phyloP scores from a whole-genome alignment of 495 filamentous ascomycete genomes.

The Physcia stellaris region DNA sequence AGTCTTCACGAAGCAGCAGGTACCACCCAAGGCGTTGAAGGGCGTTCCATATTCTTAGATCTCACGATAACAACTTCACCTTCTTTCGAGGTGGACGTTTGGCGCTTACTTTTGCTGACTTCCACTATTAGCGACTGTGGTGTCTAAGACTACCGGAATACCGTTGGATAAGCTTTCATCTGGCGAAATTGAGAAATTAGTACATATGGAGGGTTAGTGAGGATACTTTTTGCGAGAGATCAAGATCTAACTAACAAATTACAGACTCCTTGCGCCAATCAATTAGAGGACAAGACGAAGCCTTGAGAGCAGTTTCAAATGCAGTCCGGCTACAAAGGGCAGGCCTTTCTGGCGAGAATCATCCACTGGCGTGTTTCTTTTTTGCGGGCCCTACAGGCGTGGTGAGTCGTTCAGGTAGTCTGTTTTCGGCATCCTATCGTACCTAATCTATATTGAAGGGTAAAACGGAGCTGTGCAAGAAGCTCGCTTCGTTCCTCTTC shows the following conservation, averaged over 20 bases:
- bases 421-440: no score
- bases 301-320: constrained; percentile 77
- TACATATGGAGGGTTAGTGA: constrained; percentile 98
- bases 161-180: constrained; percentile 82
- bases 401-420: not conserved
- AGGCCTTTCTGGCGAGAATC: constrained; percentile 79
- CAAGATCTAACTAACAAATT: no score
- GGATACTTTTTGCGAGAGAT: no score
- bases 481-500: constrained; percentile 84
- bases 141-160: constrained; percentile 83
- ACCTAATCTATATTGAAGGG: no score
- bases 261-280: constrained; percentile 70
- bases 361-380: constrained; percentile 89
- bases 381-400: constrained; percentile 90
- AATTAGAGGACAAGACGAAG: constrained; percentile 88
- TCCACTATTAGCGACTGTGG: no score
- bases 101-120: no score
- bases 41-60: no score
- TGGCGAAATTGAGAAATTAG: constrained; percentile 80
- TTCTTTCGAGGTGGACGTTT: no score
- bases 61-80: no score
- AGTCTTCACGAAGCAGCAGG: no score
- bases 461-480: constrained; percentile 96
- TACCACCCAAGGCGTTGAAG: no score
- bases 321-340: constrained; percentile 91